Evolutionary conservation across 2,329 filamentous ascomycete species (phyloP).

Genomic region (Aspergillus amoenus): DNA sequence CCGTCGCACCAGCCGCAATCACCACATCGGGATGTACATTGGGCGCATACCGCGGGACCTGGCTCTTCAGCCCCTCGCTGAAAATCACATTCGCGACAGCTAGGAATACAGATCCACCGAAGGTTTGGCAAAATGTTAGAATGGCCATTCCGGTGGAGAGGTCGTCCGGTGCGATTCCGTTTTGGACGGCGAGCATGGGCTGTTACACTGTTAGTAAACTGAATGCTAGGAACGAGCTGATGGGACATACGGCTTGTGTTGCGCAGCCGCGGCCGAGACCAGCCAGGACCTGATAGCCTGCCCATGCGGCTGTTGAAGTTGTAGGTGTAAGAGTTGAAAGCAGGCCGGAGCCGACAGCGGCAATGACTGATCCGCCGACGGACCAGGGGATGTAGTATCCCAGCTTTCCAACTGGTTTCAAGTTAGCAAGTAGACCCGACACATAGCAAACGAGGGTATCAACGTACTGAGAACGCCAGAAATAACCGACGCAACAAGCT

Average conservation of each 20-base stretch:
- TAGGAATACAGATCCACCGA: slow-evolving; percentile 52
- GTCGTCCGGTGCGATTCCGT: slow-evolving; percentile 32
- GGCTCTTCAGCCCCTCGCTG: slow-evolving; percentile 38
- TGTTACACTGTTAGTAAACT: slow-evolving; percentile 17
- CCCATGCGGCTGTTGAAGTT: slow-evolving; percentile 43
- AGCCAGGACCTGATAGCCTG: slow-evolving; percentile 49
- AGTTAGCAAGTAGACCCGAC: no score
- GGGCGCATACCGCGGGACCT: slow-evolving; percentile 35
- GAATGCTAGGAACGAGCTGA: not conserved
- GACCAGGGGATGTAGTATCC: slow-evolving; percentile 38
- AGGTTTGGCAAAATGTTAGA: slow-evolving; percentile 41
- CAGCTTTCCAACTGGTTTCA: slow-evolving; percentile 21
- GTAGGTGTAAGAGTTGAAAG: slow-evolving; percentile 41
- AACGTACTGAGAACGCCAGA: slow-evolving; percentile 32
- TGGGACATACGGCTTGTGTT: slow-evolving; percentile 23
- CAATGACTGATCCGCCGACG: slow-evolving; percentile 29
- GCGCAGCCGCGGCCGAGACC: slow-evolving; percentile 44
- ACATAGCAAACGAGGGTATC: no score
- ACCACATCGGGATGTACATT: slow-evolving; percentile 34
- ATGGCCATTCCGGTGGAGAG: slow-evolving; percentile 43
- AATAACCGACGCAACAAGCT: slow-evolving; percentile 31
- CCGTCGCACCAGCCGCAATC: slow-evolving; percentile 46
- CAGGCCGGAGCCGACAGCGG: slow-evolving; percentile 40
- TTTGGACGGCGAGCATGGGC: slow-evolving; percentile 43
- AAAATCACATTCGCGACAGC: slow-evolving; percentile 54